These are phyloP conservation scores for Trichomonas tenax DNA, from an alignment of 208 protist species.

Conservation along the genomic window DNA sequence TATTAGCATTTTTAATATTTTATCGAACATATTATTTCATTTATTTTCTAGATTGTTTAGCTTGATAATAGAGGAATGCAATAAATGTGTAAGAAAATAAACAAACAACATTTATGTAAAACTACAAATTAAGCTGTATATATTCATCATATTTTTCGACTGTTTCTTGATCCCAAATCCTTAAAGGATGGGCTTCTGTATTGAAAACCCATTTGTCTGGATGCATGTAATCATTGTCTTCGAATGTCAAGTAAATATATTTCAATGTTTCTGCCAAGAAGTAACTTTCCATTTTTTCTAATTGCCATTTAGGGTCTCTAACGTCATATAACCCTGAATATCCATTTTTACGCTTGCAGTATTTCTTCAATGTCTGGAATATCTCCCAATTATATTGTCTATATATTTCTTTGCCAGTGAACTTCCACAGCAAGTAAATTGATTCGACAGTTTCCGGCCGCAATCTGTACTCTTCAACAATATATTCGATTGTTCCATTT, in stretches of 20 bases:
- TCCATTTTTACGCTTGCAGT: slow-evolving; percentile 36
- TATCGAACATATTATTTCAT: no score
- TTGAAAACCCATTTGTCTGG: slow-evolving; percentile 69
- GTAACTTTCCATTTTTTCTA: slow-evolving; percentile 58
- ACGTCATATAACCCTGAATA: slow-evolving; percentile 42
- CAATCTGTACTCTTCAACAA: neutral
- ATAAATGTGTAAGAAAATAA: no score
- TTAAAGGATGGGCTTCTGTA: slow-evolving; percentile 64
- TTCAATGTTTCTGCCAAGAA: slow-evolving; percentile 71
- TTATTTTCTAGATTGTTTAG: no score
- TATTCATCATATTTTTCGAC: neutral
- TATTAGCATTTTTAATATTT: no score
- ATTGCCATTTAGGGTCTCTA: neutral
- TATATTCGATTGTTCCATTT: no score
- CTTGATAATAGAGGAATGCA: no score
- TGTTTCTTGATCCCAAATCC: slow-evolving; percentile 23
- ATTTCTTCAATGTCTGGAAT: slow-evolving; percentile 47
- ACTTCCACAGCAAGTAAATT: slow-evolving; percentile 33
- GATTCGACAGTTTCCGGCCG: slow-evolving; percentile 40
- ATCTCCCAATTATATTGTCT: slow-evolving; percentile 57
- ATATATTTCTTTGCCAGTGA: slow-evolving; percentile 47
- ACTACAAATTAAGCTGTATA: neutral
- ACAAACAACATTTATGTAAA: no score
- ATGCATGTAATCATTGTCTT: slow-evolving; percentile 39
- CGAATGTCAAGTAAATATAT: slow-evolving; percentile 65